Evolutionary conservation across 345 rosid species (phyloP).

Genomic region (Conringia planisiliqua): DNA sequence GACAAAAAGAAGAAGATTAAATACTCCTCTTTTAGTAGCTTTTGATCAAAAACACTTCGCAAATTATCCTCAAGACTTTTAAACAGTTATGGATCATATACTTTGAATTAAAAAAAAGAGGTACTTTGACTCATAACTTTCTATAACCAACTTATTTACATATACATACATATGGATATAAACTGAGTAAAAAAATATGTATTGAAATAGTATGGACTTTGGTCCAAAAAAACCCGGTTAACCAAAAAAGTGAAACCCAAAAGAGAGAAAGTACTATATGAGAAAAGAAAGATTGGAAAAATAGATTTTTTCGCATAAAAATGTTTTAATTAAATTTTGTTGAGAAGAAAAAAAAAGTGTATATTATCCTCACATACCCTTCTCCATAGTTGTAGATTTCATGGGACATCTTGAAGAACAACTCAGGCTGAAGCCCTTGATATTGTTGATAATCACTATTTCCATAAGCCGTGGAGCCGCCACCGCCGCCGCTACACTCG

Average conservation of each 20-base stretch:
- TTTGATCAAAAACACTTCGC: not conserved
- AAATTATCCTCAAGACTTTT: not conserved
- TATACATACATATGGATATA: constrained; percentile 15
- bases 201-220: not conserved
- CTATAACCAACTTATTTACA: constrained; percentile 16
- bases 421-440: constrained; percentile 93
- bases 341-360: not conserved
- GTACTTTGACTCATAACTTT: constrained; percentile 29
- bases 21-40: not conserved
- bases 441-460: constrained; percentile 67
- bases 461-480: constrained; percentile 46
- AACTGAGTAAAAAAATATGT: constrained; percentile 8
- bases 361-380: constrained; percentile 57
- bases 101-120: constrained; percentile 9
- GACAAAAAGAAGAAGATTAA: not conserved
- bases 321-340: not conserved
- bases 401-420: constrained; percentile 98
- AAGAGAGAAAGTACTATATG: constrained; percentile 14
- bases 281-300: not conserved
- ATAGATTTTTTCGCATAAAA: not conserved
- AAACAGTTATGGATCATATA: not conserved
- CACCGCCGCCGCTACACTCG: constrained; percentile 42
- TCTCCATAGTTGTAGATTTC: constrained; percentile 99
- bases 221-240: not conserved
- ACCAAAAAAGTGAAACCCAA: constrained; percentile 7